Evolutionary conservation across 306 rosid genomes (phyloP), one percentile per base, ranked within the genome.

Genomic region (Lablab purpureus): DNA sequence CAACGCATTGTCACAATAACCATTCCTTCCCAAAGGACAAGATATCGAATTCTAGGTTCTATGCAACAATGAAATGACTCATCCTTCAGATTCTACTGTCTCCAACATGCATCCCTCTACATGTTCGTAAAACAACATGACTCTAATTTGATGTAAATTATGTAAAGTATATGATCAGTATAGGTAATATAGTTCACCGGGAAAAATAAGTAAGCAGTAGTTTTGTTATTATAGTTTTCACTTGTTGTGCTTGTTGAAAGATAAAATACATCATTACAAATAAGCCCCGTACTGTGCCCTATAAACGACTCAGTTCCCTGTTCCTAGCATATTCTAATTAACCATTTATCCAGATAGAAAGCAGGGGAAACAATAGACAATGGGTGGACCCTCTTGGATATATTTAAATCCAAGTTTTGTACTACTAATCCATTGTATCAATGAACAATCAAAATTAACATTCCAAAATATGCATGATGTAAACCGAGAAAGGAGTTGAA

Each of bases 81-180:
- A 11, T 55, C 73, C 68, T 37, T 76, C 60, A 36, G 49, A 81
- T 68, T 70, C 46, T 63, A 56, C 36, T 78, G 75, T 78, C 82
- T 52, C 6, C 46, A 52, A 51, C 46, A 51, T 27, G 71, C 59
- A 47, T 59, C 54, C 54, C 21, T 51, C 25, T 18, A 0, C 58
- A 18, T 50, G 55, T 50, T 17, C 6, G 22, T 6, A 59, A 32
- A 17, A 3, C 49, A 43, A 11, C 50, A 74, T 43, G 51, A 49
- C 43, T 58, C 21, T 28, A 62, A 30, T 37, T 43, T 0, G 10
- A 56, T 23, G 0, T 51, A 51, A 51, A 41, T 41, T 11, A 41
- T 41, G 46, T 41, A 3, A 41, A n/a, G 62, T 22, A 1, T 17
- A 27, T 19, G 47, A 22, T 58, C 75, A 51, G 3, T 4, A 21